Percentiles rank a stretch among this genome's conserved stretches.
Conservation (phyloP, 805 yeast species). For the Yarrowia bubula region DNA sequence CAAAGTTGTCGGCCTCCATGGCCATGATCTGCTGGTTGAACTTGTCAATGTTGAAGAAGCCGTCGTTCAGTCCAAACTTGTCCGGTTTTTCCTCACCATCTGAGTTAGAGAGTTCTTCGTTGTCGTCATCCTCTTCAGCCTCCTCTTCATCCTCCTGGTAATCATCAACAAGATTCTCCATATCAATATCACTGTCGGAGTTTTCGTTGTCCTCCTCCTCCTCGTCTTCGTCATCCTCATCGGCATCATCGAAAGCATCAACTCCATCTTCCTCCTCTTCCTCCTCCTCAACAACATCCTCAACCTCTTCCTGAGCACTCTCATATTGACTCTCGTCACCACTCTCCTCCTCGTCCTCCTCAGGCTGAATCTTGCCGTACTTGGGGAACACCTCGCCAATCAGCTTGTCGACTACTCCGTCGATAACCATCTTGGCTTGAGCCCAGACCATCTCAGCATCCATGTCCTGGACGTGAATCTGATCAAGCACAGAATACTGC, state of each 20-base stretch:
- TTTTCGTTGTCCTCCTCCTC: conserved; percentile 28
- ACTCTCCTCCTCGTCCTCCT: conserved; percentile 32
- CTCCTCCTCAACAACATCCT: conserved; percentile 34
- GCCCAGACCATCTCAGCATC: conserved; percentile 93
- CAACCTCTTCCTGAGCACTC: conserved; percentile 37
- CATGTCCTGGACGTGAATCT: conserved; percentile 77
- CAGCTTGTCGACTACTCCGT: conserved; percentile 66
- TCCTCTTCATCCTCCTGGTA: background rate
- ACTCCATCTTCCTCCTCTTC: conserved; percentile 32
- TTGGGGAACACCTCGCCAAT: conserved; percentile 55
- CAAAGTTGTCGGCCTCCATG: conserved; percentile 50
- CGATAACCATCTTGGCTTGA: conserved; percentile 81
- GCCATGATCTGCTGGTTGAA: conserved; percentile 74
- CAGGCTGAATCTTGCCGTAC: background rate
- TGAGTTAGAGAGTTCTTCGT: conserved; percentile 29
- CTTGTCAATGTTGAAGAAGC: conserved; percentile 78
- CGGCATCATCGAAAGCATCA: conserved; percentile 28
- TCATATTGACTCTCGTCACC: conserved; percentile 24
- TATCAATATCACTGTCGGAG: conserved; percentile 27
- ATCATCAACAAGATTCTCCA: conserved; percentile 22
- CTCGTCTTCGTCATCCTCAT: conserved; percentile 30
- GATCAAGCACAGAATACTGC: conserved; percentile 65
- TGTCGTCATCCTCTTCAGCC: conserved; percentile 6
- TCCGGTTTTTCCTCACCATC: conserved; percentile 29
- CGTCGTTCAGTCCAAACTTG: conserved; percentile 74